These are phyloP conservation scores for Hypoxylon subgilvum DNA, from an alignment of 495 filamentous ascomycete genomes.

Conservation along the genomic window DNA sequence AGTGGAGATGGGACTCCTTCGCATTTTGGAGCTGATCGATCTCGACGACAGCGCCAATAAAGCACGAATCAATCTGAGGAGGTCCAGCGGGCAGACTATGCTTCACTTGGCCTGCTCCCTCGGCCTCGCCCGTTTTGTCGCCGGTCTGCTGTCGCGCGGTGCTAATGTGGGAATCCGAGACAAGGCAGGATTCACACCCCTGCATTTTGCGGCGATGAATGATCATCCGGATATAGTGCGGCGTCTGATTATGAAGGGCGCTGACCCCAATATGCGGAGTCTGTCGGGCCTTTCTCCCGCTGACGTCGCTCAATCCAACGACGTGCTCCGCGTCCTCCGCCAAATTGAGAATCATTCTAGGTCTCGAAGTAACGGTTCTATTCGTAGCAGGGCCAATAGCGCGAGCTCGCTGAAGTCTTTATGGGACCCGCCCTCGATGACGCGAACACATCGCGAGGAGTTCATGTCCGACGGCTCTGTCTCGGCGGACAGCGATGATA, in stretches of 20 bases:
- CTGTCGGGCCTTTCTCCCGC: constrained; percentile 72
- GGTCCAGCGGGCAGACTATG: constrained; percentile 75
- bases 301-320: constrained; percentile 71
- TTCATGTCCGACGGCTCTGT: constrained; percentile 43
- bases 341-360: constrained; percentile 65
- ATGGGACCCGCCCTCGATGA: constrained; percentile 60
- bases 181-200: constrained; percentile 79
- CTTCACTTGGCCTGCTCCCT: constrained; percentile 80
- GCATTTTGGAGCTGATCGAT: constrained; percentile 77
- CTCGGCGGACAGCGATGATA: constrained; percentile 44
- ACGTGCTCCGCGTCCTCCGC: constrained; percentile 59
- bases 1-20: constrained; percentile 74
- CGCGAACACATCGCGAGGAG: constrained; percentile 44
- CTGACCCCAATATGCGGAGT: constrained; percentile 72
- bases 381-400: constrained; percentile 69
- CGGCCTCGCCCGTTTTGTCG: constrained; percentile 76
- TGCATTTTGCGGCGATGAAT: constrained; percentile 83
- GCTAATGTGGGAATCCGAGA: constrained; percentile 77
- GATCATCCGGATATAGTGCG: constrained; percentile 76
- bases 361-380: constrained; percentile 54
- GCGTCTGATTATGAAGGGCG: constrained; percentile 73
- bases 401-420: constrained; percentile 67
- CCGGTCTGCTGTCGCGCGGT: constrained; percentile 80
- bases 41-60: constrained; percentile 72
- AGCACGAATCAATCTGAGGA: constrained; percentile 67